A percentile compares a stretch with the other conserved stretches of the same genome.
These are phyloP conservation scores for Jackrogersella minutella DNA, from an alignment of 495 filamentous ascomycete species.

Conservation along the genomic window DNA sequence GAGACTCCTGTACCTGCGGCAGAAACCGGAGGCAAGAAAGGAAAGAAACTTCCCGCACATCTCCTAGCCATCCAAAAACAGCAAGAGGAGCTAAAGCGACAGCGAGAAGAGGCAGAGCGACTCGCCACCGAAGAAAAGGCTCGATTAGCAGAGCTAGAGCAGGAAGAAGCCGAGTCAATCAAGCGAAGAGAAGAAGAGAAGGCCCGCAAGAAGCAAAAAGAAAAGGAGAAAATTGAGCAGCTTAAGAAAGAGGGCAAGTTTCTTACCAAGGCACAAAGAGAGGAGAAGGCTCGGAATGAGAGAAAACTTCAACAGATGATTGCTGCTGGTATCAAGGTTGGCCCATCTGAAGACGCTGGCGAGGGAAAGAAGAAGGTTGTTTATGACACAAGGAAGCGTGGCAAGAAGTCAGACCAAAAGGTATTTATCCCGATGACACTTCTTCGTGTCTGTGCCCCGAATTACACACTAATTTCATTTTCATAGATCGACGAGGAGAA, in stretches of 20 bases:
- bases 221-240: conserved; percentile 94
- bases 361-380: conserved; percentile 79
- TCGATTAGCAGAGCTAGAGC: conserved; percentile 73
- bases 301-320: conserved; percentile 94
- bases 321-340: conserved; percentile 83
- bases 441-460: neutral
- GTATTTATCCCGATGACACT: conserved; percentile 52
- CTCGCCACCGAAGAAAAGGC: conserved; percentile 76
- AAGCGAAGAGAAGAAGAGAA: conserved; percentile 70
- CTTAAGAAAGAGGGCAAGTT: conserved; percentile 95
- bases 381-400: conserved; percentile 80
- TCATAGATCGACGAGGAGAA: conserved; percentile 71
- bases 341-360: conserved; percentile 68
- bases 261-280: conserved; percentile 91
- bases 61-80: conserved; percentile 87
- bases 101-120: conserved; percentile 78
- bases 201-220: conserved; percentile 88
- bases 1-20: conserved; percentile 55
- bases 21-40: conserved; percentile 71
- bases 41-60: conserved; percentile 88
- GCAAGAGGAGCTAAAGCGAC: conserved; percentile 79
- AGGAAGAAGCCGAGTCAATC: conserved; percentile 63
- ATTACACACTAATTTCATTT: neutral
- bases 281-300: conserved; percentile 83
- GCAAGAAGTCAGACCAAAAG: conserved; percentile 72